These are phyloP conservation scores for Coemansia furcata DNA, from an alignment of 192 early-diverging fungal genomes.

Conservation along the genomic window DNA sequence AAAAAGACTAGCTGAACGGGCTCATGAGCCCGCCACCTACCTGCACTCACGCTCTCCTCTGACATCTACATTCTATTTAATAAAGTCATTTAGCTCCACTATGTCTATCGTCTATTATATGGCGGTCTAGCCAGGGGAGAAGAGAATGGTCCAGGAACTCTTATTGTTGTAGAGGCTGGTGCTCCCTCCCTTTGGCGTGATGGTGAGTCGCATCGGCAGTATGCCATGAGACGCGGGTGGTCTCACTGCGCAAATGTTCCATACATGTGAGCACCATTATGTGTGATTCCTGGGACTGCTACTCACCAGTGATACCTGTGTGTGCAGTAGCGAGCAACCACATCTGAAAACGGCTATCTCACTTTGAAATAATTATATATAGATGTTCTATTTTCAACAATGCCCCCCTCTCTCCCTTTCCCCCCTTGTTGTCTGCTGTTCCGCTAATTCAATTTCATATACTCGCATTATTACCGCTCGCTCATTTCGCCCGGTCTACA, in stretches of 20 bases:
- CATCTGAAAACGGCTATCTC: constrained; percentile 1
- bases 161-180: background rate
- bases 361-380: background rate
- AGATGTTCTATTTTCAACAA: background rate
- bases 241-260: constrained; percentile 2
- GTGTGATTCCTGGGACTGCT: background rate
- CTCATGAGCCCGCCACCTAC: background rate
- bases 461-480: background rate
- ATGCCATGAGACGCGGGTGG: background rate
- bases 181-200: background rate
- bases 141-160: background rate
- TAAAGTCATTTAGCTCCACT: background rate
- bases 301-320: background rate
- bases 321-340: background rate
- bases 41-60: background rate
- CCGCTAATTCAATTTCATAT: background rate
- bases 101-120: background rate
- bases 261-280: background rate
- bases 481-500: background rate
- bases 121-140: background rate
- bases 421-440: background rate
- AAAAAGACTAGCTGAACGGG: constrained; percentile 30
- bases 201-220: background rate
- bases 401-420: background rate
- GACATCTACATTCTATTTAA: background rate